Evolutionary conservation across 257 asterid genomes (phyloP).

Genomic region (Coffea canephora): DNA sequence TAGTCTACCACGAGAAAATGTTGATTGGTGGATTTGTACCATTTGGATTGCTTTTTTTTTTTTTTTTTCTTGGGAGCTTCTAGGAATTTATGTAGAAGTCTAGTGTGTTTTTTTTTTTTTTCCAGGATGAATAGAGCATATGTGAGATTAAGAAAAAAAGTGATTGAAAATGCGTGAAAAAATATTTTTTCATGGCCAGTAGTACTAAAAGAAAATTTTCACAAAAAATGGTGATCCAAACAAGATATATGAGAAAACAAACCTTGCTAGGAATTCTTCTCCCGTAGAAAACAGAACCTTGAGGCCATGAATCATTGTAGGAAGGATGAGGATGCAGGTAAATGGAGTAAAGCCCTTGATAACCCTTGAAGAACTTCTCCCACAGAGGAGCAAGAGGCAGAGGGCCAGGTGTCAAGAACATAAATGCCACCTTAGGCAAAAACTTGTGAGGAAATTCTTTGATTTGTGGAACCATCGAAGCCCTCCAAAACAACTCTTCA

Average conservation of each 20-base stretch:
- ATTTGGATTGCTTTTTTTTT: too few relatives aligned
- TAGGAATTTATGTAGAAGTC: too few relatives aligned
- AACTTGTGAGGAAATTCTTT: slow-evolving; percentile 2
- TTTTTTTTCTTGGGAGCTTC: too few relatives aligned
- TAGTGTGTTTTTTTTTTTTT: too few relatives aligned
- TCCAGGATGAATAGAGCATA: too few relatives aligned
- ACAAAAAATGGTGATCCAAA: too few relatives aligned
- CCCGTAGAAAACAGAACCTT: slow-evolving; percentile 42
- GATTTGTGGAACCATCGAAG: slow-evolving; percentile 26
- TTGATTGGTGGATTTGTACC: background rate
- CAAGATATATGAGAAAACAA: background rate
- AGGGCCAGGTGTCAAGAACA: slow-evolving; percentile 71
- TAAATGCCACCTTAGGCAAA: slow-evolving; percentile 51
- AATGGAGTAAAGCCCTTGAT: slow-evolving; percentile 47
- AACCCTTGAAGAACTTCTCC: slow-evolving; percentile 55
- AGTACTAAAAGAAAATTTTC: too few relatives aligned
- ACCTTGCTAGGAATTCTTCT: slow-evolving; percentile 68
- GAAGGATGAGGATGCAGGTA: slow-evolving; percentile 64
- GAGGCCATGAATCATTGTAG: slow-evolving; percentile 41
- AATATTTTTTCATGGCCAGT: too few relatives aligned
- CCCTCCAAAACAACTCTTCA: slow-evolving; percentile 46
- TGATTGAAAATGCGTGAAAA: too few relatives aligned
- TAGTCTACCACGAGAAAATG: too few relatives aligned
- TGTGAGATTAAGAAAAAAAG: too few relatives aligned
- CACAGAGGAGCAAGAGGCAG: slow-evolving; percentile 62